Evolutionary conservation across 75 land plant genomes (phyloP).

Genomic region (Selaginella tamariscina): DNA sequence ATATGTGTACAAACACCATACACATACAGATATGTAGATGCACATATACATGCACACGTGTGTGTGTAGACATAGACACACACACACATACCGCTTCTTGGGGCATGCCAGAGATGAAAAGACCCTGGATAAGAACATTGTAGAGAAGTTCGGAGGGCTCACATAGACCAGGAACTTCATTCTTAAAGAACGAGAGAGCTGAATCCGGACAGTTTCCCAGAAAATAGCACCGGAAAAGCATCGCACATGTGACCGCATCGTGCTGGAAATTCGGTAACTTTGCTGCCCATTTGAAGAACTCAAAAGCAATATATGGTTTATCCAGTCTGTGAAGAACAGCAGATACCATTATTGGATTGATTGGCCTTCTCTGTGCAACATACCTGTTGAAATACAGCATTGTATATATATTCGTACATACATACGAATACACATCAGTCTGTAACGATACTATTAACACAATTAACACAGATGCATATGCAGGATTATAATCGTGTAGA

Average conservation of each 20-base stretch:
- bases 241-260: neutral
- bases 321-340: neutral
- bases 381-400: too few relatives aligned
- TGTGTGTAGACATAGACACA: too few relatives aligned
- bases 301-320: neutral
- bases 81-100: too few relatives aligned
- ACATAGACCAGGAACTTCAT: neutral
- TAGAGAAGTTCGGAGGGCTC: neutral
- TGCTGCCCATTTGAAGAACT: neutral
- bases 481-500: too few relatives aligned
- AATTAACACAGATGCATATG: too few relatives aligned
- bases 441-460: too few relatives aligned
- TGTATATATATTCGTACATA: too few relatives aligned
- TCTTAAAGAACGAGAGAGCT: neutral
- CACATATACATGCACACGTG: too few relatives aligned
- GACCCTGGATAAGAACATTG: neutral
- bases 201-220: neutral
- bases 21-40: too few relatives aligned
- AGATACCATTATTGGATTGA: neutral
- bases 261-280: neutral
- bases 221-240: neutral
- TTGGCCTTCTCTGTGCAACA: neutral
- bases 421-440: too few relatives aligned
- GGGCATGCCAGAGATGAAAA: neutral
- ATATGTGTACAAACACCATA: too few relatives aligned